phyloP scores from a whole-genome alignment of 176 grass and related monocot species.

The Elaeis guineensis region DNA sequence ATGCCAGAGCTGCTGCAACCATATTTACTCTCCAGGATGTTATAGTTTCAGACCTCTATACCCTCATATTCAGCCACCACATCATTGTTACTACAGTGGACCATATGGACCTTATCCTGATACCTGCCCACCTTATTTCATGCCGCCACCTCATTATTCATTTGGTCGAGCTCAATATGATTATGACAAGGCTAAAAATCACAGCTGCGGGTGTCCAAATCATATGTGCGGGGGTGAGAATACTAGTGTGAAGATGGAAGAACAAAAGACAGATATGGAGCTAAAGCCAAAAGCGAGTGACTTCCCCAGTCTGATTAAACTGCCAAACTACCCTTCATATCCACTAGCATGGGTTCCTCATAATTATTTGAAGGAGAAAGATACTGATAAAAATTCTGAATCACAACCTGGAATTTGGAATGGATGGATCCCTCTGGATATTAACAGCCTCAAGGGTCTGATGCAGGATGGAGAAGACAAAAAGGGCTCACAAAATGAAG shows the following conservation, averaged over 20 bases:
- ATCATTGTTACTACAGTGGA: conserved; percentile 32
- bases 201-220: conserved; percentile 63
- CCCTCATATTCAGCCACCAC: conserved; percentile 35
- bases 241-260: conserved; percentile 42
- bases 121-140: conserved; percentile 39
- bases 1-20: conserved; percentile 25
- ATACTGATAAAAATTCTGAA: conserved; percentile 7
- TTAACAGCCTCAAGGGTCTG: conserved; percentile 6
- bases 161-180: conserved; percentile 34
- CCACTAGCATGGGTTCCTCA: conserved; percentile 31
- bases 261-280: conserved; percentile 38
- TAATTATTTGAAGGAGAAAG: conserved; percentile 15
- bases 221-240: conserved; percentile 35
- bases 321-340: conserved; percentile 31
- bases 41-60: conserved; percentile 45
- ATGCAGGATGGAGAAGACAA: conserved; percentile 18
- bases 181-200: conserved; percentile 23
- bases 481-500: conserved; percentile 1
- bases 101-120: conserved; percentile 18
- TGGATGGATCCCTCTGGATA: conserved; percentile 26
- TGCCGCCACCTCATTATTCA: conserved; percentile 16
- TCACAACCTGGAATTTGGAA: conserved; percentile 19
- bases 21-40: conserved; percentile 36
- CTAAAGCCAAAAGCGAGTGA: conserved; percentile 19
- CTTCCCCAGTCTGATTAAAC: conserved; percentile 9